Conservation (phyloP, 1,284 basidiomycete species). For the Bjerkandera adusta region DNA sequence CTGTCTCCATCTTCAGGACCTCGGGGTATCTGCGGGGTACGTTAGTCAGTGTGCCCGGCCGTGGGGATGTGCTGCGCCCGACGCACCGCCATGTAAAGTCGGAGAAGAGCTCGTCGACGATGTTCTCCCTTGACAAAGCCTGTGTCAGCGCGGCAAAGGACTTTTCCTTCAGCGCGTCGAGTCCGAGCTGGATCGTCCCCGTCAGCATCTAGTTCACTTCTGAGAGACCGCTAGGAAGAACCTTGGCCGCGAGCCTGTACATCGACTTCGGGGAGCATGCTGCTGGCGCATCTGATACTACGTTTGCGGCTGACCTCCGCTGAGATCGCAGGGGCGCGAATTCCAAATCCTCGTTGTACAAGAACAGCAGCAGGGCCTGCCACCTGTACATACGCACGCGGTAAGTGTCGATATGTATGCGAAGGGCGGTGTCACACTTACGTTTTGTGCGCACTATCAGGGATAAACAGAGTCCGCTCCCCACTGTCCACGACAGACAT, state of each 20-base stretch:
- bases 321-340: constrained; percentile 15
- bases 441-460: constrained; percentile 14
- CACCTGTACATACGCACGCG: constrained; percentile 6
- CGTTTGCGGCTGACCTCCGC: background rate
- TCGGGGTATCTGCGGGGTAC: constrained; percentile 15
- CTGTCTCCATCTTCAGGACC: constrained; percentile 16
- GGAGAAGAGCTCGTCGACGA: constrained; percentile 20
- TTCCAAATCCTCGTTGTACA: constrained; percentile 17
- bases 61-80: background rate
- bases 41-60: background rate
- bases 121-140: constrained; percentile 14
- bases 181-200: constrained; percentile 10
- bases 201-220: background rate
- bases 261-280: constrained; percentile 18
- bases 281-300: too few species aligned
- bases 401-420: background rate
- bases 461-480: constrained; percentile 11
- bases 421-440: too few species aligned
- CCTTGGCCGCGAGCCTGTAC: constrained; percentile 18
- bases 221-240: background rate
- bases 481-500: background rate
- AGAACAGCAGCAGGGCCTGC: constrained; percentile 17
- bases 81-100: constrained; percentile 19
- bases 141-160: constrained; percentile 9
- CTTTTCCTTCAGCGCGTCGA: constrained; percentile 8